Evolutionary conservation across 2,329 filamentous ascomycete species (phyloP), one percentile per base, ranked within the genome.

Genomic region (Aspergillus versicolor): DNA sequence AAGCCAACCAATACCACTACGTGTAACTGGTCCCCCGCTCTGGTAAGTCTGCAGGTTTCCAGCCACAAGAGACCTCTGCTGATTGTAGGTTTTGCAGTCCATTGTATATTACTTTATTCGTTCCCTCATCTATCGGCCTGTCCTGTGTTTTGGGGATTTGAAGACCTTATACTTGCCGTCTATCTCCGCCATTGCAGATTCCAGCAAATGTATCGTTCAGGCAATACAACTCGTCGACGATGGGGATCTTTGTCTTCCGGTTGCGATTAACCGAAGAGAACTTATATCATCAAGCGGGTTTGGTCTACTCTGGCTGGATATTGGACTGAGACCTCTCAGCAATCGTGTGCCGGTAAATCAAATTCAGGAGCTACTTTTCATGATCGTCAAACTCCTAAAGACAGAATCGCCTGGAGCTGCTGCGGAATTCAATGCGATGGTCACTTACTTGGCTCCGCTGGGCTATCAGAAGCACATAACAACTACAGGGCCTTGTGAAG

Each of bases 1-100:
- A 96, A 96, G 74, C 93, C 93, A 1, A 94, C 90, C 54, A 94
- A 91, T 15, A 90, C 94, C 69, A 82, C 96, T 38, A 94, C 92
- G 30, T 91, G 91, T 68, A 96, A 90, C 78, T 87, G 93, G 55
- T 96, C 93, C 27, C 92, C 93, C 5, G 81, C 97, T 60, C 73
- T 97, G 73, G 91, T 94, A 84, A 73, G 86, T 78, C 11, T 9
- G 43, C 38, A 15, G 19, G 12, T 30, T 22, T 6, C n/a, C n/a
- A 27, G n/a, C 17, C 1, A 12, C 37, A 12, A 1, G 47, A 27
- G 30, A 45, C 30, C 59, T 51, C 57, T 54, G 61, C 69, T 73
- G 61, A 68, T 65, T 48, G 43, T 19, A 4, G 45, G 44, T 65
- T n/a, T n/a, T n/a, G n/a, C n/a, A 94, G 89, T 93, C 93, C 54